A percentile compares a stretch with the other conserved stretches of the same genome.
Conservation (phyloP, 805 yeast species). For the Candida namnaoensis region DNA sequence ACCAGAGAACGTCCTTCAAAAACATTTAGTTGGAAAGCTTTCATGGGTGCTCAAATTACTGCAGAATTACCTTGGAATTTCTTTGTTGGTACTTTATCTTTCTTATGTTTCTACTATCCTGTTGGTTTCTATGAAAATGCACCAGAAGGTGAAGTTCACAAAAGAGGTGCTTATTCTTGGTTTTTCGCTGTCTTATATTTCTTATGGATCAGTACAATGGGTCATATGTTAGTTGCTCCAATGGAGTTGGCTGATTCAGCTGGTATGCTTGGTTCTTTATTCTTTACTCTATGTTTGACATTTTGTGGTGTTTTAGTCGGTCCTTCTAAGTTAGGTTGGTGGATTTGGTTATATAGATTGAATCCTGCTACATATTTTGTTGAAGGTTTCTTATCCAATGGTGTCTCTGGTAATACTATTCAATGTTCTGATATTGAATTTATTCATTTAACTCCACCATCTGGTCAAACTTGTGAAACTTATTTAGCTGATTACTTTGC, state of each 20-base stretch:
- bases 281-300: slow-evolving; percentile 53
- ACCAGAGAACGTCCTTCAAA: slow-evolving; percentile 68
- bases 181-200: slow-evolving; percentile 35
- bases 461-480: slow-evolving; percentile 48
- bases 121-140: slow-evolving; percentile 55
- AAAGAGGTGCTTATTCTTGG: slow-evolving; percentile 50
- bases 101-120: slow-evolving; percentile 41
- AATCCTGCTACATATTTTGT: slow-evolving; percentile 69
- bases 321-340: slow-evolving; percentile 52
- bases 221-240: slow-evolving; percentile 51
- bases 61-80: slow-evolving; percentile 41
- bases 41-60: slow-evolving; percentile 33
- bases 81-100: slow-evolving; percentile 32
- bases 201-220: slow-evolving; percentile 49
- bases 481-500: slow-evolving; percentile 33
- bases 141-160: slow-evolving; percentile 30
- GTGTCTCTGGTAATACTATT: slow-evolving; percentile 41
- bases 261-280: slow-evolving; percentile 46
- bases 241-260: slow-evolving; percentile 53
- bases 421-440: slow-evolving; percentile 40
- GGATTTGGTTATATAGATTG: slow-evolving; percentile 71
- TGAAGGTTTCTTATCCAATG: slow-evolving; percentile 43
- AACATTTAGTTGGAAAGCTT: slow-evolving; percentile 60
- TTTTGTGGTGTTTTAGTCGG: slow-evolving; percentile 75
- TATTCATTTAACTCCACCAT: slow-evolving; percentile 40